Conservation (phyloP, 768 basidiomycete species). For the Tulasnella sp. region DNA sequence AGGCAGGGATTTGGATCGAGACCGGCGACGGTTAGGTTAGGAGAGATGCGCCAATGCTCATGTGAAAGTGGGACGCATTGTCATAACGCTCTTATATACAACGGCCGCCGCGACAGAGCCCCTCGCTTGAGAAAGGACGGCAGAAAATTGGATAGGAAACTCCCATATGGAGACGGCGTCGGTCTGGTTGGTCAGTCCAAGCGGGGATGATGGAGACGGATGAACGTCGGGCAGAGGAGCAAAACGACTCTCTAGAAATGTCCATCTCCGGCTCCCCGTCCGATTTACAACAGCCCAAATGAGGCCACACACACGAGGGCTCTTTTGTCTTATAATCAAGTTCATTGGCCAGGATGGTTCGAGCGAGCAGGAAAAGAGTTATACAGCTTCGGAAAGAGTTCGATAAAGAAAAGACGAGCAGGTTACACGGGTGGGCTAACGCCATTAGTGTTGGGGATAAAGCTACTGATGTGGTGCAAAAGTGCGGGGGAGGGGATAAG, state of each 20-base stretch:
- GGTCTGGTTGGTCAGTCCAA: background rate
- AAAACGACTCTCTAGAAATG: background rate
- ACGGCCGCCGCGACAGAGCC: background rate
- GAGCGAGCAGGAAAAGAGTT: background rate
- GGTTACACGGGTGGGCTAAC: background rate
- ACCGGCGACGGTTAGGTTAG: background rate
- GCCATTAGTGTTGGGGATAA: background rate
- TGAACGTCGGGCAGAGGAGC: background rate
- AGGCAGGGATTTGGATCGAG: background rate
- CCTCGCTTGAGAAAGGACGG: background rate
- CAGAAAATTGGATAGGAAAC: background rate
- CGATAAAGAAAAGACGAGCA: background rate
- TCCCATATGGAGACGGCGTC: background rate
- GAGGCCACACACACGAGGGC: background rate
- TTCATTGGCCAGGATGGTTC: background rate
- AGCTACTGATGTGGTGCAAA: background rate
- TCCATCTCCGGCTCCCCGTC: background rate
- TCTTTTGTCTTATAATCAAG: background rate
- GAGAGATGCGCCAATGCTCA: background rate
- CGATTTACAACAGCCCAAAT: background rate
- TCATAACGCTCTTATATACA: background rate
- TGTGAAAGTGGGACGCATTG: background rate
- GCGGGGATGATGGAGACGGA: background rate
- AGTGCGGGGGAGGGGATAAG: background rate
- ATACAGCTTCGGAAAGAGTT: background rate